phyloP scores from a whole-genome alignment of 306 rosid species.

The Dalbergia oliveri region DNA sequence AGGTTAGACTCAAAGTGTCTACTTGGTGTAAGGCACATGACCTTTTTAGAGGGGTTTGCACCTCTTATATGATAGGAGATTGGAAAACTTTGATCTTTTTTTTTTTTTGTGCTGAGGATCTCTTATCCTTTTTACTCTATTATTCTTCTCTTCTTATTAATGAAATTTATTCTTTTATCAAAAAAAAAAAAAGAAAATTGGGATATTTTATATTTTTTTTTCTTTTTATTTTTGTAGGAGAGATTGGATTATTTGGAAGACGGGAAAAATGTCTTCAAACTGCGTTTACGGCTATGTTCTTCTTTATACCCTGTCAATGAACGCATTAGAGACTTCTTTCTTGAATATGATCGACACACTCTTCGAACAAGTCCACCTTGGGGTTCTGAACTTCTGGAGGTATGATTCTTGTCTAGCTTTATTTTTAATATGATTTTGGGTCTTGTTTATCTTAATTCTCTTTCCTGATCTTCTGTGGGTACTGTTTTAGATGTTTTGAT shows the following conservation, averaged over 20 bases:
- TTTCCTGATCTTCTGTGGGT: constrained; percentile 2
- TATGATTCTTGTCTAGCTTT: constrained; percentile 49
- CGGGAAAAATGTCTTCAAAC: constrained; percentile 87
- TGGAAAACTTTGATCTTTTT: no score
- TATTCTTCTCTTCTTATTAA: no score
- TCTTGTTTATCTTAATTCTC: constrained; percentile 32
- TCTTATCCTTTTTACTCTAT: no score
- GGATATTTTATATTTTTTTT: constrained; percentile 39
- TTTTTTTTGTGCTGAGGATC: no score
- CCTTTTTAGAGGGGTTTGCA: no score
- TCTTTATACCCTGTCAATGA: constrained; percentile 94
- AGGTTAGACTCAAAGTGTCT: no score
- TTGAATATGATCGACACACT: constrained; percentile 96
- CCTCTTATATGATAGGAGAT: no score
- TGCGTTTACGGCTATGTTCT: constrained; percentile 94
- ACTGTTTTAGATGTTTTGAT: constrained; percentile 16
- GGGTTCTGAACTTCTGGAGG: constrained; percentile 99
- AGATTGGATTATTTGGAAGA: constrained; percentile 98
- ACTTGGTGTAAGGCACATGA: no score
- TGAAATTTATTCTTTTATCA: no score
- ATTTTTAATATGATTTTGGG: constrained; percentile 27
- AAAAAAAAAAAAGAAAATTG: background rate
- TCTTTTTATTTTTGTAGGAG: constrained; percentile 64
- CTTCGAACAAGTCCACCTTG: constrained; percentile 99
- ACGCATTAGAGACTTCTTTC: constrained; percentile 94